Percentiles rank a stretch among this genome's conserved stretches.
phyloP scores from a whole-genome alignment of 208 protist genomes.

The Crithidia bombi region DNA sequence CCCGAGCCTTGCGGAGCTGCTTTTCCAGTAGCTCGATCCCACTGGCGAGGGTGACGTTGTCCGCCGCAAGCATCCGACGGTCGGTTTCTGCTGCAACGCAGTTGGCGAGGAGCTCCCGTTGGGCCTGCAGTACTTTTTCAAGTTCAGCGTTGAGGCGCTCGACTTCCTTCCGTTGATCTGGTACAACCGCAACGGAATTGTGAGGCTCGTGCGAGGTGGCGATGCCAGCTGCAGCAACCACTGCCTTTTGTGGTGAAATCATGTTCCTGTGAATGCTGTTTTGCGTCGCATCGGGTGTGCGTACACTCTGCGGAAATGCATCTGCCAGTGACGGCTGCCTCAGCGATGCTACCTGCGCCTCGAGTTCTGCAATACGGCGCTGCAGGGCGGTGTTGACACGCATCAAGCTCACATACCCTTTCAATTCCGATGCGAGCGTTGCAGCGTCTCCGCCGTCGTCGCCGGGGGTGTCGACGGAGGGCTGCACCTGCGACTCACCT shows the following conservation, averaged over 20 bases:
- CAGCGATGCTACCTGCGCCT: slow-evolving; percentile 35
- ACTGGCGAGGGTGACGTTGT: slow-evolving; percentile 46
- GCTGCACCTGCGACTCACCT: too few species aligned
- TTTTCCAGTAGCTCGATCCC: slow-evolving; percentile 33
- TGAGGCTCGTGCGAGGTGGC: background rate
- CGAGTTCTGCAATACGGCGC: slow-evolving; percentile 37
- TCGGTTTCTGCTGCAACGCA: slow-evolving; percentile 27
- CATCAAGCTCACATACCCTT: slow-evolving; percentile 77
- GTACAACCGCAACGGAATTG: background rate
- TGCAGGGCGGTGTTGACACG: slow-evolving; percentile 59
- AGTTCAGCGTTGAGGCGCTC: slow-evolving; percentile 6
- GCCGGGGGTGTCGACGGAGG: too few species aligned
- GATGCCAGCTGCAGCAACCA: background rate
- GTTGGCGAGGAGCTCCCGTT: slow-evolving; percentile 28
- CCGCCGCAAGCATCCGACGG: slow-evolving; percentile 28
- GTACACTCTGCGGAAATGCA: too few species aligned
- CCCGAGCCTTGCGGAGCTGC: slow-evolving; percentile 26
- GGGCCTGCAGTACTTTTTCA: slow-evolving; percentile 31
- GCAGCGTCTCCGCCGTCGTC: slow-evolving; percentile 22
- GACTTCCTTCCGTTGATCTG: background rate
- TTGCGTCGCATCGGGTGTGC: too few species aligned
- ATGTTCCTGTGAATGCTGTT: too few species aligned
- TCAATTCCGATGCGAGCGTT: slow-evolving; percentile 46
- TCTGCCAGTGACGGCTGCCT: background rate
- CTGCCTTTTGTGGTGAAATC: too few species aligned